Conservation (phyloP, 2,329 filamentous ascomycete species). For the Mariannaea elegans region DNA sequence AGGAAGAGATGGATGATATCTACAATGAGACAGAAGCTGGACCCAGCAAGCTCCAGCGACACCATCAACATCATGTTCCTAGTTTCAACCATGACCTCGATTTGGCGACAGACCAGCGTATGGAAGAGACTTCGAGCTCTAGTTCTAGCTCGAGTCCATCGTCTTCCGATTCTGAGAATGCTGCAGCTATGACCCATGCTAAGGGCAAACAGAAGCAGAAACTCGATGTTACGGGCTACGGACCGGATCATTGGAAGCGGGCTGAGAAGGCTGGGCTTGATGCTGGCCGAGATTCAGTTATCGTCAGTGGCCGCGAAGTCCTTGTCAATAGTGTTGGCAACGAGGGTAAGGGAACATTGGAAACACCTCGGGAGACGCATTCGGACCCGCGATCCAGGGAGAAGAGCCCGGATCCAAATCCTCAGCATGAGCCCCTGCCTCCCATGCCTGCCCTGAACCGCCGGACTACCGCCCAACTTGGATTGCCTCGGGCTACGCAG, state of each 20-base stretch:
- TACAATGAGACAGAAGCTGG: slow-evolving; percentile 59
- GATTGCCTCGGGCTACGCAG: slow-evolving; percentile 73
- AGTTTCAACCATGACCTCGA: slow-evolving; percentile 78
- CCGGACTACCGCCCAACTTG: slow-evolving; percentile 72
- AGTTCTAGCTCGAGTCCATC: slow-evolving; percentile 13
- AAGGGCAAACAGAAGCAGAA: slow-evolving; percentile 69
- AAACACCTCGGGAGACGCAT: slow-evolving; percentile 50
- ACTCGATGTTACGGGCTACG: slow-evolving; percentile 81
- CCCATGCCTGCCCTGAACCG: slow-evolving; percentile 66
- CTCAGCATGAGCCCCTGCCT: slow-evolving; percentile 62
- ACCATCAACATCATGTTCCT: slow-evolving; percentile 36
- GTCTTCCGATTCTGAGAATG: slow-evolving; percentile 32
- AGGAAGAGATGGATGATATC: slow-evolving; percentile 69
- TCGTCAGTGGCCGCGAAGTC: slow-evolving; percentile 76
- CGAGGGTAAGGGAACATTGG: slow-evolving; percentile 70
- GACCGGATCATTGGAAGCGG: slow-evolving; percentile 77
- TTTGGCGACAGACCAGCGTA: slow-evolving; percentile 58
- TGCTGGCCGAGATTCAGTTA: slow-evolving; percentile 74
- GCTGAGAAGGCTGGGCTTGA: slow-evolving; percentile 69
- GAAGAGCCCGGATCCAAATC: slow-evolving; percentile 44
- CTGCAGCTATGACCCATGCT: slow-evolving; percentile 49
- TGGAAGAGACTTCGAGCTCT: slow-evolving; percentile 39
- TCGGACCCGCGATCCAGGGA: slow-evolving; percentile 37
- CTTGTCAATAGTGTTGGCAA: slow-evolving; percentile 70
- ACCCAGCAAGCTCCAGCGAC: slow-evolving; percentile 47